Evolutionary conservation across 2,329 filamentous ascomycete genomes (phyloP), one percentile per base, ranked within the genome.

Genomic region (Aspergillus quadrilineatus): DNA sequence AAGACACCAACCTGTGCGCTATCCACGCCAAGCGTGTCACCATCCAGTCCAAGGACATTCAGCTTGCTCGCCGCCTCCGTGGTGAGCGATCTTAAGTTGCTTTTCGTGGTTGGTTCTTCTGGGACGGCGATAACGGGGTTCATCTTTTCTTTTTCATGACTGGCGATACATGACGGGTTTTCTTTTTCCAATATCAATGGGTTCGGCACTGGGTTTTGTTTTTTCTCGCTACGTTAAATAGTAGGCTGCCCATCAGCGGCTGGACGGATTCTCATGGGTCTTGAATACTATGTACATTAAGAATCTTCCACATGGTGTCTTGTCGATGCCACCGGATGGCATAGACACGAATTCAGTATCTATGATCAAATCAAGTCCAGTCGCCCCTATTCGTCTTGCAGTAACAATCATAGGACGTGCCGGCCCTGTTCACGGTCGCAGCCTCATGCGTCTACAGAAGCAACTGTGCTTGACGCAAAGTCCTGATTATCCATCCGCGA

Each of bases 1-100:
- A 97, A 80, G 93, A 97, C 76, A 97, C 93, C 81, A 97, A 97
- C 83, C 82, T 96, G 52, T 97, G 93, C 81, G 93, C 94, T 73
- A 96, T 97, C 78, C 94, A 97, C 81, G 93, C 94, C 80, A 97
- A 97, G 87, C 92, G 94, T 82, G 94, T 97, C 74, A 97, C 93
- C 73, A 97, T 97, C 80, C 93, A 80, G 73, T 78, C 75, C 79
- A 97, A 97, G 85, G 93, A 97, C 71, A 97, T 97, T 75, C 93
- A 97, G 81, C 87, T 97, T 50, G 92, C 93, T 72, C 89, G 94
- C 68, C 90, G 94, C 73, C 90, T 99, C 74, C 90, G 94, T 72
- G 94, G 94, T 67, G 92, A 94, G 83, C 89, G 90, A 77, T 92
- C 90, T 83, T 93, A 85, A 78, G 74, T 63, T 67, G 41, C 17